Base-by-base conservation (phyloP, 192 early-diverging fungal species). In the Pilaira anomala region DNA sequence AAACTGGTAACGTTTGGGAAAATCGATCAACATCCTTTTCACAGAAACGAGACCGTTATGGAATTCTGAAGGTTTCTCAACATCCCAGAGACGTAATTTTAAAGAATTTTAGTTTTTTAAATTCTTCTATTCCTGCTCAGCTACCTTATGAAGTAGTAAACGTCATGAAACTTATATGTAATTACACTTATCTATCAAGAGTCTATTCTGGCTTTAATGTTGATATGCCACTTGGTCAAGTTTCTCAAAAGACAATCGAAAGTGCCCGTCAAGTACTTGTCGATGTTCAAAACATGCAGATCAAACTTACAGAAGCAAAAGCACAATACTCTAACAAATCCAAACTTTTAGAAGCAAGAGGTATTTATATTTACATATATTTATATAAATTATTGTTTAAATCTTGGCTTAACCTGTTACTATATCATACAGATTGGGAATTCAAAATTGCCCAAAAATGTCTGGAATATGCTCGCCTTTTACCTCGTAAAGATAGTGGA, bases 201-300 rank as follows among this genome's bases (percentile, higher is more conserved):
- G 48, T 75, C 42, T 49, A 74, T 61, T 48, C 88, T 83, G 85
- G 78, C 76, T 16, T n/a, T 24, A 73, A 86, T 52, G 81, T 93
- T 48, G 89, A 86, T 44, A 89, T 92, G 76, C 91, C 90, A 5
- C 71, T 92, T 5, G 91, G 91, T 29, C 87, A 92, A 61, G 74
- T 93, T 5, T 84, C 82, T 29, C 85, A 88, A 59, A 62, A 58
- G 0, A 81, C 79, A 9, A 83, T 93, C 45, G 69, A 82, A 22
- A 65, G 78, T 48, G 87, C 84, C 28, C 84, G 83, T 52, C 28
- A 73, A 12, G 79, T 85, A 26, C 72, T 93, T 44, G 82, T 80
- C 41, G 25, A 73, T 59, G 80, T 93, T 30, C 66, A 79, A 21
- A 71, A 75, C 3, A 79, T 74, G 30, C 24, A 86, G 7, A 25